These are phyloP conservation scores for Dryadomyces quercivorus DNA, from an alignment of 2,329 filamentous ascomycete genomes.

Conservation along the genomic window DNA sequence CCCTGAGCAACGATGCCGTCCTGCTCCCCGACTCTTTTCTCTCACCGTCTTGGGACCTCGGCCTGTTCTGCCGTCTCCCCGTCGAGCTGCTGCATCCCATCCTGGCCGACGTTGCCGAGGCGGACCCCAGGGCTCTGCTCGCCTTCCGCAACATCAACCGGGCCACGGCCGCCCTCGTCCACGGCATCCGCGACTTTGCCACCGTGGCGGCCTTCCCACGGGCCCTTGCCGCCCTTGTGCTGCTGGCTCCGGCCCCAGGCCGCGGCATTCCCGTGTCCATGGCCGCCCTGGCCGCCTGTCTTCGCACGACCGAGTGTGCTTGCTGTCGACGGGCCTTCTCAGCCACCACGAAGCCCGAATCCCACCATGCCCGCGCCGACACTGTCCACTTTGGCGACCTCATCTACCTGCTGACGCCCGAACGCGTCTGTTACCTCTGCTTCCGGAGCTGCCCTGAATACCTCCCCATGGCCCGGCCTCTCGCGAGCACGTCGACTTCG, in stretches of 20 bases:
- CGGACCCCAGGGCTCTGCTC: slow-evolving; percentile 7
- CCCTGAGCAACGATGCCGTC: slow-evolving; percentile 5
- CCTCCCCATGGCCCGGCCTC: slow-evolving; percentile 6
- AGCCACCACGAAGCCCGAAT: background rate
- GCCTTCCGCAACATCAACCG: slow-evolving; percentile 10
- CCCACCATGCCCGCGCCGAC: background rate
- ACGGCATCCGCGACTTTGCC: slow-evolving; percentile 9
- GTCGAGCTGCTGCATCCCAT: slow-evolving; percentile 11
- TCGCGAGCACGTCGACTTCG: background rate
- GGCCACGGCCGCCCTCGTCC: slow-evolving; percentile 6
- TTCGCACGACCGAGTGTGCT: slow-evolving; percentile 7
- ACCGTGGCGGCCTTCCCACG: slow-evolving; percentile 10
- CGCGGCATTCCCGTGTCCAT: background rate
- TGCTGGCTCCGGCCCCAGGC: slow-evolving; percentile 1
- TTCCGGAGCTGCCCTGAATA: slow-evolving; percentile 11
- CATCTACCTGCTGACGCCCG: slow-evolving; percentile 11
- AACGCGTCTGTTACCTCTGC: slow-evolving; percentile 12
- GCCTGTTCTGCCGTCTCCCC: slow-evolving; percentile 6
- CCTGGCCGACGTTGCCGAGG: slow-evolving; percentile 6
- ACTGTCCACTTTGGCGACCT: slow-evolving; percentile 8
- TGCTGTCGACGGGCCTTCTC: slow-evolving; percentile 4
- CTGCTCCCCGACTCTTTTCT: slow-evolving; percentile 1
- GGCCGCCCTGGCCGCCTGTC: slow-evolving; percentile 7
- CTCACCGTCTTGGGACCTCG: slow-evolving; percentile 6
- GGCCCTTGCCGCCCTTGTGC: slow-evolving; percentile 8